These are phyloP conservation scores for Pythium phragmiticola DNA, from an alignment of 352 stramenopile genomes.

Conservation along the genomic window DNA sequence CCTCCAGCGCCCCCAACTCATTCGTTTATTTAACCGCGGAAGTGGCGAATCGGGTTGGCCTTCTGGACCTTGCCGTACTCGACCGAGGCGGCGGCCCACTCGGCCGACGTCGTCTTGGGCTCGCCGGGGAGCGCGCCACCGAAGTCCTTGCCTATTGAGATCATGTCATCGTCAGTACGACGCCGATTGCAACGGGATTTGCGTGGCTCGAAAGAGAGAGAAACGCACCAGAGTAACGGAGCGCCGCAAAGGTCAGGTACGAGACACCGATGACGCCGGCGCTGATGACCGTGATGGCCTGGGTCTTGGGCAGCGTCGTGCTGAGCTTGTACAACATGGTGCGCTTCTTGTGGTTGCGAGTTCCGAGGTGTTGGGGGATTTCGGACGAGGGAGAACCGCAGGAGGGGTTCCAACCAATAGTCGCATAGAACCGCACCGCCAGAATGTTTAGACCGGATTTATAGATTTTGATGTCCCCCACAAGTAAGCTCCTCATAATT, in stretches of 20 bases:
- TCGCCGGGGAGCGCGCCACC: conserved; percentile 46
- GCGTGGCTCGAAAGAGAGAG: background rate
- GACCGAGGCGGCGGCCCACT: conserved; percentile 72
- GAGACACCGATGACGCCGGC: conserved; percentile 40
- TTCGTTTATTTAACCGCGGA: conserved; percentile 57
- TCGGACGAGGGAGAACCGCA: conserved; percentile 13
- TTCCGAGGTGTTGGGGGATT: background rate
- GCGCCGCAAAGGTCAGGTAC: conserved; percentile 44
- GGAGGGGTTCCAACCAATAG: conserved; percentile 31
- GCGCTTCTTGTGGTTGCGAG: background rate
- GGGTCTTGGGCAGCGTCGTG: conserved; percentile 68
- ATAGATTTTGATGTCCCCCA: background rate
- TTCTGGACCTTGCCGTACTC: conserved; percentile 82
- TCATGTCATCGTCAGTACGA: conserved; percentile 8
- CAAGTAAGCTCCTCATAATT: background rate
- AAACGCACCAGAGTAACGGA: conserved; percentile 63
- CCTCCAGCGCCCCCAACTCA: background rate
- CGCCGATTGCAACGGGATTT: background rate
- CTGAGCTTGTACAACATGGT: conserved; percentile 63
- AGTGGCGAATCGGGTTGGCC: conserved; percentile 82
- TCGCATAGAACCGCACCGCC: conserved; percentile 49
- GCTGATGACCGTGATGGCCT: conserved; percentile 51
- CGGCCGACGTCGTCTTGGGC: conserved; percentile 71
- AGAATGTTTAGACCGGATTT: background rate
- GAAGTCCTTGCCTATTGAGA: conserved; percentile 52